Percentiles rank a stretch among this genome's conserved stretches.
Evolutionary conservation across 1,139 yeast species (phyloP).

Genomic region (Yamadazyma epiphylla): DNA sequence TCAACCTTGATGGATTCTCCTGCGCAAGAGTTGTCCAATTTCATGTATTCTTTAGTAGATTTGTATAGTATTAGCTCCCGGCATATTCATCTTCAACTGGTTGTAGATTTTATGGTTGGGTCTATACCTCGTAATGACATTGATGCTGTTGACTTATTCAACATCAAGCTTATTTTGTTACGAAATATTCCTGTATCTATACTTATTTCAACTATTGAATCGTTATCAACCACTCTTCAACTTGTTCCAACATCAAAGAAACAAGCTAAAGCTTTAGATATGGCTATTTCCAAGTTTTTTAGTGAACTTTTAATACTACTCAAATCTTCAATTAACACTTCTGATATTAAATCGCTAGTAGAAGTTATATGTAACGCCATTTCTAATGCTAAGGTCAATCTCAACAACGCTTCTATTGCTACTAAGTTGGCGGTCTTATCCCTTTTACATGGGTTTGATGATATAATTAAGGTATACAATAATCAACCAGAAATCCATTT

Average conservation of each 20-base stretch:
- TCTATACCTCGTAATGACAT: neutral
- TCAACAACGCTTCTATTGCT: neutral
- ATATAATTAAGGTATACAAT: neutral
- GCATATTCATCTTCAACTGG: neutral
- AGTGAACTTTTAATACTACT: neutral
- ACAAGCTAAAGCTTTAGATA: neutral
- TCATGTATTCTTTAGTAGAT: neutral
- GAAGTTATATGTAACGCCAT: neutral
- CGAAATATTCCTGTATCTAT: neutral
- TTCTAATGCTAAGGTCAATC: neutral
- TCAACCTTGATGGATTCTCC: neutral
- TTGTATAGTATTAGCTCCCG: neutral
- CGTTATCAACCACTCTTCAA: neutral
- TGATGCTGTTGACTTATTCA: too few species aligned
- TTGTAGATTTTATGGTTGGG: neutral
- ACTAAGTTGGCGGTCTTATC: neutral
- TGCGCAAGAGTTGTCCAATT: neutral
- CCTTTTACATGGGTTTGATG: neutral
- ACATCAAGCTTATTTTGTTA: too few species aligned
- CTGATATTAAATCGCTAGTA: neutral
- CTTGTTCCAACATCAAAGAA: neutral
- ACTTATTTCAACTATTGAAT: neutral
- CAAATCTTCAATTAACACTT: neutral
- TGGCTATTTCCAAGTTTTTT: neutral
- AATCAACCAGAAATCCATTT: constrained; percentile 1